These are phyloP conservation scores for Xylaria cubensis DNA, from an alignment of 495 filamentous ascomycete species.

Conservation along the genomic window DNA sequence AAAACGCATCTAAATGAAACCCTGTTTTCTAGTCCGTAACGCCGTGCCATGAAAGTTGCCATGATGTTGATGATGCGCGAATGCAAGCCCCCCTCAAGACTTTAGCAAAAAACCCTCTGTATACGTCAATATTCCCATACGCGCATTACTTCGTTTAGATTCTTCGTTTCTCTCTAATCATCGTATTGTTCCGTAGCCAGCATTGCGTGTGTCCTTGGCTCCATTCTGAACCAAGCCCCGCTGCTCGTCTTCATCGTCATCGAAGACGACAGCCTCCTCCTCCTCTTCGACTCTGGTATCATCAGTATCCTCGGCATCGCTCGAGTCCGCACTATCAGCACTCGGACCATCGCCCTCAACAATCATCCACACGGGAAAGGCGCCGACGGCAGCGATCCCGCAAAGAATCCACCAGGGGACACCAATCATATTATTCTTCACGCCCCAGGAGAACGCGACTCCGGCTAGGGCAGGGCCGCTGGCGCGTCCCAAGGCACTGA, in stretches of 20 bases:
- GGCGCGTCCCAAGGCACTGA: slow-evolving; percentile 79
- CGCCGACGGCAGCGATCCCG: slow-evolving; percentile 63
- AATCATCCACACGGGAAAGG: slow-evolving; percentile 72
- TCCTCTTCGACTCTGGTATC: slow-evolving; percentile 26
- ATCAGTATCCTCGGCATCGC: slow-evolving; percentile 27
- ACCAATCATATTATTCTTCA: slow-evolving; percentile 73
- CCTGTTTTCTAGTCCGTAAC: slow-evolving; percentile 32
- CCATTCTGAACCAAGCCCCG: slow-evolving; percentile 2
- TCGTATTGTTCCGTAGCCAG: slow-evolving; percentile 18
- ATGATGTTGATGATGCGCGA: background rate
- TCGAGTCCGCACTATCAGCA: slow-evolving; percentile 29
- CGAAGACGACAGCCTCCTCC: slow-evolving; percentile 29
- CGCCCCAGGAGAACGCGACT: slow-evolving; percentile 70
- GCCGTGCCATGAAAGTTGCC: slow-evolving; percentile 17
- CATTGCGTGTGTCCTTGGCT: background rate
- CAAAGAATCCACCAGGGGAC: slow-evolving; percentile 80
- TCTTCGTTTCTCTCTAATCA: background rate
- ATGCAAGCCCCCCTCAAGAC: background rate
- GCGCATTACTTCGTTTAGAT: slow-evolving; percentile 1
- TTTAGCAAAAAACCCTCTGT: background rate
- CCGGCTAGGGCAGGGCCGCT: slow-evolving; percentile 75
- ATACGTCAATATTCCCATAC: slow-evolving; percentile 13
- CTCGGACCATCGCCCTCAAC: slow-evolving; percentile 65
- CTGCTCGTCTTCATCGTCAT: slow-evolving; percentile 27
- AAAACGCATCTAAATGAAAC: background rate